Base-by-base conservation (phyloP, 352 stramenopile genomes). In the Pythium vanterpoolii region DNA sequence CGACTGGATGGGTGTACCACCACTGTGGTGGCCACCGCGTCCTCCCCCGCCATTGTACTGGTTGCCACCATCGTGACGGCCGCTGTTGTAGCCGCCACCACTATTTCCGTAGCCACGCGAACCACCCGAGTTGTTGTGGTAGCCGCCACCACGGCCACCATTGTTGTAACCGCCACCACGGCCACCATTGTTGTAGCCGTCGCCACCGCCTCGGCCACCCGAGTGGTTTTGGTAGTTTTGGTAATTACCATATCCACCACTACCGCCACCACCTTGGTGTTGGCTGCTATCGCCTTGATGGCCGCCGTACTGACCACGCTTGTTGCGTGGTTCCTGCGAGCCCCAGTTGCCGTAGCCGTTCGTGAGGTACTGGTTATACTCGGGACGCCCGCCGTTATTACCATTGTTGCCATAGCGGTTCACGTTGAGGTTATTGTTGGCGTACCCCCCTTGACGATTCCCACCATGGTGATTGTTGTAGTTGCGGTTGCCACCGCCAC, bases 301-400 rank as follows among this genome's bases (percentile, higher is more conserved):
- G 18, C 53, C 64, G 2, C 64, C 61, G 57, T 87, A 89, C 48
- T 82, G 68, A 2, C 77, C 81, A 24, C 70, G 81, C 61, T 91
- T 91, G 79, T 87, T 89, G 49, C 82, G 76, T 18, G 82, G 82
- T 43, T 91, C 82, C 51, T 89, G 79, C 26, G 82, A 91, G 7
- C 82, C 82, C 82, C 82, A 91, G 58, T 91, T 76, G n/a, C 79
- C 82, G 34, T 83, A 72, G 7, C 79, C 77, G 62, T 89, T 89
- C 27, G 72, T 76, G 61, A 91, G 56, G 57, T 91, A 91, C 69
- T 91, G 82, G 57, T 86, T 89, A 65, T 87, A 88, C 60, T 91
- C 68, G 24, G 43, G 54, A 5, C 54, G 56, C 9, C 49, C 50
- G 34, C 42, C 48, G 36, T 50, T 63, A 43, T 77, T 76, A 21